Evolutionary conservation across 495 filamentous ascomycete genomes (phyloP).

Genomic region (Podospora comata): DNA sequence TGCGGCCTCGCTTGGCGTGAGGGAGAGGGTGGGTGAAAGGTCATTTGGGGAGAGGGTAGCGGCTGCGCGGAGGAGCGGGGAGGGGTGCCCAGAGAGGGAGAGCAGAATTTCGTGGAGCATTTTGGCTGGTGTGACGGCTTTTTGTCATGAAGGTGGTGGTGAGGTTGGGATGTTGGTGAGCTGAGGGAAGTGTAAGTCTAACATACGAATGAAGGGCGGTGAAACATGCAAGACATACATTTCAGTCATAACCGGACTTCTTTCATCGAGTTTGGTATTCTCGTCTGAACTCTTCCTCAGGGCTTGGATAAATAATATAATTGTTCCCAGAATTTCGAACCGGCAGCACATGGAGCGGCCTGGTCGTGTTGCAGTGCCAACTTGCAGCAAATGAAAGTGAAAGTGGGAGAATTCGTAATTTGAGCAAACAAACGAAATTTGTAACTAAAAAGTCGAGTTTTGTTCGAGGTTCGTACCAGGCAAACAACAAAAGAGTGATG

Average conservation of each 20-base stretch:
- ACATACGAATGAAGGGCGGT: background rate
- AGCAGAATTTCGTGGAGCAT: constrained; percentile 99
- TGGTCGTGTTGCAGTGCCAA: background rate
- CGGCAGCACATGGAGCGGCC: constrained; percentile 40
- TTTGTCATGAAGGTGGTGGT: constrained; percentile 3
- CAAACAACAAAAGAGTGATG: background rate
- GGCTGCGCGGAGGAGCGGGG: constrained; percentile 66
- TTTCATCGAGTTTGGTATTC: background rate
- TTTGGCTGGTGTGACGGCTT: constrained; percentile 20
- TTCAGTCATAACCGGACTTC: background rate
- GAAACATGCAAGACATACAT: background rate
- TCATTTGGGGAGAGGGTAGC: constrained; percentile 34
- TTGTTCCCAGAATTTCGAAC: constrained; percentile 48
- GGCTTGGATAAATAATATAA: constrained; percentile 45
- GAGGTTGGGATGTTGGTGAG: background rate
- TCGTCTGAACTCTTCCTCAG: constrained; percentile 28
- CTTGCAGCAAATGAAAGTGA: background rate
- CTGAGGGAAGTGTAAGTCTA: background rate
- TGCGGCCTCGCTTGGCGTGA: constrained; percentile 77
- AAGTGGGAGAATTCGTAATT: background rate
- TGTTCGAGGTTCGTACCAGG: background rate
- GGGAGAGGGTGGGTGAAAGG: constrained; percentile 35
- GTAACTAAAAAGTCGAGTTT: background rate
- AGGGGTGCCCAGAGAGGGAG: constrained; percentile 88
- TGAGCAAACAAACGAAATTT: background rate